Conservation (phyloP, 2,329 filamentous ascomycete species). For the Alternaria gansuensis region DNA sequence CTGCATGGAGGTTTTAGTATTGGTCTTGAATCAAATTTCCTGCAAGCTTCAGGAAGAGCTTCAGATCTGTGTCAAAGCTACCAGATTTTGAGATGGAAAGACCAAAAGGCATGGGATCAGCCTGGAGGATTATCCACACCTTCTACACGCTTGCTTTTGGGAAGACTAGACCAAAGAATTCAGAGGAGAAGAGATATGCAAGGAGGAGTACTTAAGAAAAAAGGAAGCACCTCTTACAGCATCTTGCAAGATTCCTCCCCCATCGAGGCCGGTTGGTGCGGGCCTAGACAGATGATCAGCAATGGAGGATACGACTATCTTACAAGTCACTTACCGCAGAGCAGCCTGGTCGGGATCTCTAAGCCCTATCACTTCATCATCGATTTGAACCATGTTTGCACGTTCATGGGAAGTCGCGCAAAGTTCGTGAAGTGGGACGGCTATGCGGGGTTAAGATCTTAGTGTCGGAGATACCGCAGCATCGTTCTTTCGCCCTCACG, state of each 20-base stretch:
- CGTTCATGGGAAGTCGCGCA: conserved; percentile 12
- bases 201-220: conserved; percentile 12
- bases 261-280: conserved; percentile 44
- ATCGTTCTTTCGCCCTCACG: background rate
- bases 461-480: conserved; percentile 19
- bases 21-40: background rate
- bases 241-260: conserved; percentile 37
- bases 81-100: background rate
- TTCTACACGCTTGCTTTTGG: background rate
- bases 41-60: too few species aligned
- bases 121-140: background rate
- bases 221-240: conserved; percentile 51
- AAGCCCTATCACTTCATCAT: conserved; percentile 35
- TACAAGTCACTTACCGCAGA: conserved; percentile 27
- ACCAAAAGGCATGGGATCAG: background rate
- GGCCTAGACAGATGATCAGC: conserved; percentile 27
- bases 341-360: conserved; percentile 22
- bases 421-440: conserved; percentile 14
- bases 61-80: background rate
- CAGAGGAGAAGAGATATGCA: background rate
- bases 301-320: background rate
- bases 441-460: conserved; percentile 32
- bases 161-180: too few species aligned
- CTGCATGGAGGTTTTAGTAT: conserved; percentile 21
- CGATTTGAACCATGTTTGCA: conserved; percentile 22